phyloP scores from a whole-genome alignment of 2,329 filamentous ascomycete species.

The Dothiorella sarmentorum region DNA sequence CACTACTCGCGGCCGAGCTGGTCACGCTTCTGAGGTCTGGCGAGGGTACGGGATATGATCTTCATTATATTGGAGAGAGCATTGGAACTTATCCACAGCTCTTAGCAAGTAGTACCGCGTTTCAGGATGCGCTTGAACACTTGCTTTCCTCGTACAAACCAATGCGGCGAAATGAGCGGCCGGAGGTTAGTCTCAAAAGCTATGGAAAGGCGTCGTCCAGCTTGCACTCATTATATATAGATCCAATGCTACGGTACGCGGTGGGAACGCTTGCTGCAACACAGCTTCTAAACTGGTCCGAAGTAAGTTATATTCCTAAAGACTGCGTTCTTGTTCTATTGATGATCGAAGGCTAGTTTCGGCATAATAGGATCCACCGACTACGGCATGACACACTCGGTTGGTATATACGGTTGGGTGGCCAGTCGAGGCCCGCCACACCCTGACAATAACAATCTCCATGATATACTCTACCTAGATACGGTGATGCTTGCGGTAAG shows the following conservation, averaged over 20 bases:
- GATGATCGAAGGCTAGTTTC: not conserved
- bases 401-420: not conserved
- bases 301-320: not conserved
- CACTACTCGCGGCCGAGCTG: not conserved
- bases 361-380: not conserved
- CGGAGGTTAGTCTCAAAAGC: not conserved
- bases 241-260: not conserved
- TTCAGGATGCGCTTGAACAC: not conserved
- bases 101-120: not conserved
- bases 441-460: not conserved
- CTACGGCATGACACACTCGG: not conserved
- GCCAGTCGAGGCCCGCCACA: not conserved
- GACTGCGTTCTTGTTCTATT: not conserved
- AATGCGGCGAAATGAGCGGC: not conserved
- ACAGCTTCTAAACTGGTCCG: not conserved
- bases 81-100: not conserved
- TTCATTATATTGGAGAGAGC: not conserved
- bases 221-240: not conserved
- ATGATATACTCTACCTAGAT: not conserved
- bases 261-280: not conserved
- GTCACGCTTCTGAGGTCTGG: not conserved
- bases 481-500: not conserved
- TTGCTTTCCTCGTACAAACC: not conserved
- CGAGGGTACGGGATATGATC: not conserved
- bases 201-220: not conserved